These are phyloP conservation scores for Albifimbria verrucaria DNA, from an alignment of 2,329 filamentous ascomycete species.

Conservation along the genomic window DNA sequence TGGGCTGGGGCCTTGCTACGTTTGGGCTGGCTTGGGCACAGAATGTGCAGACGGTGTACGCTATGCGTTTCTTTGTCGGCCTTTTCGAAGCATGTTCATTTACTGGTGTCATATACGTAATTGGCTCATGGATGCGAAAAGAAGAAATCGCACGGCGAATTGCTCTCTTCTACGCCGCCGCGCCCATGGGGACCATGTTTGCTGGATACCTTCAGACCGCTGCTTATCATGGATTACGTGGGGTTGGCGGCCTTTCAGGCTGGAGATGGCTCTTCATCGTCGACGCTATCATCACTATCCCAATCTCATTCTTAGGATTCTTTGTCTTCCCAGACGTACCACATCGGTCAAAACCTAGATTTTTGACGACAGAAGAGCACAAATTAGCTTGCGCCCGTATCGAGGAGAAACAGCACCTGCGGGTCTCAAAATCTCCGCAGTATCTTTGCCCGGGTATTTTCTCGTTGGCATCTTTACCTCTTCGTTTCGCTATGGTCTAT, in stretches of 20 bases:
- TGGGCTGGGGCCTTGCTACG: conserved; percentile 27
- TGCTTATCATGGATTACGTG: conserved; percentile 50
- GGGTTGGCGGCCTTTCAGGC: conserved; percentile 37
- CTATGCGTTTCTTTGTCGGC: conserved; percentile 31
- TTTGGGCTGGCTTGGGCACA: conserved; percentile 26
- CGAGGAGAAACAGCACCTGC: conserved; percentile 22
- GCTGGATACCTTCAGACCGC: conserved; percentile 51
- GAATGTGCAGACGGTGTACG: conserved; percentile 29
- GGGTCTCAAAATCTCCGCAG: conserved; percentile 26
- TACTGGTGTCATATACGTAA: conserved; percentile 27
- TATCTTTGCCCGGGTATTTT: conserved; percentile 33
- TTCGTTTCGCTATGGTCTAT: conserved; percentile 35
- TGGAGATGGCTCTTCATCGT: conserved; percentile 53
- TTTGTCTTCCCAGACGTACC: conserved; percentile 28
- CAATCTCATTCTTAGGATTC: conserved; percentile 46
- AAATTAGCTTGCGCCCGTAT: conserved; percentile 26
- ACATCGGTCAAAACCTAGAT: conserved; percentile 25
- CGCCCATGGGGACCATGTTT: conserved; percentile 49
- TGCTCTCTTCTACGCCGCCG: conserved; percentile 46
- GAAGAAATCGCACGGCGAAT: conserved; percentile 41
- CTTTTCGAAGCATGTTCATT: conserved; percentile 26
- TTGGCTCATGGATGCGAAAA: conserved; percentile 33
- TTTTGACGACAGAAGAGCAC: conserved; percentile 25
- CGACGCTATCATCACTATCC: conserved; percentile 55
- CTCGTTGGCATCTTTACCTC: conserved; percentile 36